Conservation (phyloP, 345 rosid species). For the Brassica juncea region DNA sequence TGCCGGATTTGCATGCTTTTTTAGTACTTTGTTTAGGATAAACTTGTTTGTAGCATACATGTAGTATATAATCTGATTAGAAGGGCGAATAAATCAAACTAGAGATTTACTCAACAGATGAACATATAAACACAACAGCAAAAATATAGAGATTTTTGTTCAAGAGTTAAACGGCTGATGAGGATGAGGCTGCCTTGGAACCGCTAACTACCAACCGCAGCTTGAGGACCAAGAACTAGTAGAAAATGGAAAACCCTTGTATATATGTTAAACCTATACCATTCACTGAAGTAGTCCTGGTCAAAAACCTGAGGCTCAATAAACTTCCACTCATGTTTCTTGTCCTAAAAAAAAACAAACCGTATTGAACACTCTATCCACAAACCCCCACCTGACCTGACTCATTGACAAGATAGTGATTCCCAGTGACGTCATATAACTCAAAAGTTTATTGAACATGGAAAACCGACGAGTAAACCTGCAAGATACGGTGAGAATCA, state of each 20-base stretch:
- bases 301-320: conserved; percentile 7
- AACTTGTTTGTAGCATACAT: not conserved
- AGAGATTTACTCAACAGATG: not conserved
- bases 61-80: not conserved
- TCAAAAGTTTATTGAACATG: conserved; percentile 12
- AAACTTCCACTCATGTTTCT: conserved; percentile 20
- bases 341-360: conserved; percentile 33
- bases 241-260: conserved; percentile 4
- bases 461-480: conserved; percentile 29
- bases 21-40: not conserved
- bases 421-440: conserved; percentile 22
- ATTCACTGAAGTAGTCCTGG: conserved; percentile 26
- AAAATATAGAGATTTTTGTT: not conserved
- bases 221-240: conserved; percentile 20
- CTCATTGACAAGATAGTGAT: conserved; percentile 27
- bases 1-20: not conserved
- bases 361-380: conserved; percentile 13
- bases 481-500: conserved; percentile 15
- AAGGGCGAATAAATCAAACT: not conserved
- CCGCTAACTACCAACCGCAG: not conserved
- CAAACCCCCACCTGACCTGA: conserved; percentile 4
- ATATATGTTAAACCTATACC: not conserved
- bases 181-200: conserved; percentile 12
- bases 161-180: not conserved
- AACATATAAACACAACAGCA: conserved; percentile 12